Evolutionary conservation across 2,329 filamentous ascomycete genomes (phyloP), one percentile per base, ranked within the genome.

Genomic region (Neoarthrinium moseri): DNA sequence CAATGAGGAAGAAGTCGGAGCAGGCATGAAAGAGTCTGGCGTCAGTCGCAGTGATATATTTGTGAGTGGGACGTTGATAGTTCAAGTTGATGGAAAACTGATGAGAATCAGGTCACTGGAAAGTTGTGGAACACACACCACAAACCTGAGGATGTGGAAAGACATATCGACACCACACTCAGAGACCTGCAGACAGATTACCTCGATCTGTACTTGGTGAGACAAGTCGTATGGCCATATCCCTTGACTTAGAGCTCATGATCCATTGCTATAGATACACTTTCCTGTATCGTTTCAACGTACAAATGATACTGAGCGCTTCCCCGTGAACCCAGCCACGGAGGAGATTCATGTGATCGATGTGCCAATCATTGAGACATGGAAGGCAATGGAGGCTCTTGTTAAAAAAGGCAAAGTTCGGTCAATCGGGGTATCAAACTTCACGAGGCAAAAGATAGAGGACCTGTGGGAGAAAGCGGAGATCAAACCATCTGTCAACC

Each of bases 371-470:
- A 37, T 38, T 2, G 49, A 49, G 12, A 51, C 51, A 7, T 51
- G 45, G 46, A 44, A 30, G n/a, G 51, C 41, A 4, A 53, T 53
- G 52, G 52, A 55, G 64, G 71, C 70, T 47, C 64, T 83, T n/a
- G 67, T 77, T 6, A 63, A 66, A 32, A 70, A 71, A 32, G 75
- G 77, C 51, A 81, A 81, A 62, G 71, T 74, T 18, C 71, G 72
- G 50, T 71, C 75, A 42, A 82, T 84, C 45, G 80, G 80, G 20
- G 74, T 84, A 27, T 78, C 73, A 51, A 84, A 84, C 68, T 83
- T 74, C 64, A 77, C 73, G 26, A 66, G 72, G 32, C 57, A 66
- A n/a, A 73, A 73, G 39, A 73, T 84, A 27, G 68, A 83, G 55
- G 63, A 77, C 45, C 68, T 84, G 17, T 67, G 80, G 20, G 53